These are phyloP conservation scores for Bifiguratus adelaidae DNA, from an alignment of 192 early-diverging fungal genomes.

Conservation along the genomic window DNA sequence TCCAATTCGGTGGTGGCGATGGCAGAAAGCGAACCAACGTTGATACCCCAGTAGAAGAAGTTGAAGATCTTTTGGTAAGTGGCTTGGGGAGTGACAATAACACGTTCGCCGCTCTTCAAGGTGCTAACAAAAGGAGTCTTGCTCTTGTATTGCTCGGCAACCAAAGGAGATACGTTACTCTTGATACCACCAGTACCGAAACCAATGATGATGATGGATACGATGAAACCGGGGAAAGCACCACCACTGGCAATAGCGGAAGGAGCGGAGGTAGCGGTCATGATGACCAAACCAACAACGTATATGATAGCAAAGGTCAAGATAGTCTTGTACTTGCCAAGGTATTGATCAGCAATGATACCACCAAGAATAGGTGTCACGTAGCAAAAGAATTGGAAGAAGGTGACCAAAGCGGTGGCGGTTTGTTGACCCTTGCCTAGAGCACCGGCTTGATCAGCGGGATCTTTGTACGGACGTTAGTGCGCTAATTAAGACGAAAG, in stretches of 20 bases:
- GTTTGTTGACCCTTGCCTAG: slow-evolving; percentile 36
- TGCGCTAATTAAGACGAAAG: neutral
- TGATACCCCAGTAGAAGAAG: slow-evolving; percentile 77
- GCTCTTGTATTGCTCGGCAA: slow-evolving; percentile 57
- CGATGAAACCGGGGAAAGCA: slow-evolving; percentile 52
- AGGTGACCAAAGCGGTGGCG: slow-evolving; percentile 43
- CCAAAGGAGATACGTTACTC: slow-evolving; percentile 64
- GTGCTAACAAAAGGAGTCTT: slow-evolving; percentile 48
- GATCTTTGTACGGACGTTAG: slow-evolving; percentile 3
- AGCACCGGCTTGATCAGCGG: slow-evolving; percentile 30
- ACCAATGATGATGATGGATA: slow-evolving; percentile 64
- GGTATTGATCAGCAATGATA: slow-evolving; percentile 59
- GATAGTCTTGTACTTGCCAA: slow-evolving; percentile 70
- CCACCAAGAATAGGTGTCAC: slow-evolving; percentile 45
- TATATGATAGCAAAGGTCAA: slow-evolving; percentile 53
- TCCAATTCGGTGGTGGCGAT: slow-evolving; percentile 44
- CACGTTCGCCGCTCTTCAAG: slow-evolving; percentile 40
- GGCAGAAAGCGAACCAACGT: slow-evolving; percentile 52
- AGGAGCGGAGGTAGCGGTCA: slow-evolving; percentile 52
- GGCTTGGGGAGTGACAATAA: slow-evolving; percentile 55
- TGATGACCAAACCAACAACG: slow-evolving; percentile 45
- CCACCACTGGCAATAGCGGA: slow-evolving; percentile 40
- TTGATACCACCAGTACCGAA: slow-evolving; percentile 75
- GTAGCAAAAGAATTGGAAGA: slow-evolving; percentile 54
- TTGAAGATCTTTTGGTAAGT: slow-evolving; percentile 73